Evolutionary conservation across 345 rosid genomes (phyloP).

Genomic region (Dimocarpus longan): DNA sequence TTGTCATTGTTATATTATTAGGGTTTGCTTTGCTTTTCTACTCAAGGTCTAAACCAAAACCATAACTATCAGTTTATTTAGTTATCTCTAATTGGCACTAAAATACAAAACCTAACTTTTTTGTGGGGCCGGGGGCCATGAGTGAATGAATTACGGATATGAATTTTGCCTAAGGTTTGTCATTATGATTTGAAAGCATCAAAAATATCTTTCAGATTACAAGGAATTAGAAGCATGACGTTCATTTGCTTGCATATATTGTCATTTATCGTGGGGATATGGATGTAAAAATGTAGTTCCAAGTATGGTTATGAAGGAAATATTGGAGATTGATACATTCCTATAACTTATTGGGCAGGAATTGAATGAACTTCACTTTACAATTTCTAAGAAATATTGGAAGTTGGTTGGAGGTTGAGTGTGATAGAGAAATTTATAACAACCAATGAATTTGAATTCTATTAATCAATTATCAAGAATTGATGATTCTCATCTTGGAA

Average conservation of each 20-base stretch:
- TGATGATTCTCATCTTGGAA: background rate
- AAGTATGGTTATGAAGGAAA: background rate
- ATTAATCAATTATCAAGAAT: background rate
- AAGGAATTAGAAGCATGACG: conserved; percentile 13
- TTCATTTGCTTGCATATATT: background rate
- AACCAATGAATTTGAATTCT: background rate
- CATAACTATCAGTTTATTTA: background rate
- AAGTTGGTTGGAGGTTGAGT: background rate
- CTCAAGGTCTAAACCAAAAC: background rate
- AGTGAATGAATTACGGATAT: background rate
- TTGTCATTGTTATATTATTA: conserved; percentile 4
- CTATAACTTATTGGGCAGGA: background rate
- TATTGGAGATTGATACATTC: background rate
- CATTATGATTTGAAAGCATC: background rate
- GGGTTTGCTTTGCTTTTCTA: background rate
- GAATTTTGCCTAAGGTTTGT: background rate
- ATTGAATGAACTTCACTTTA: background rate
- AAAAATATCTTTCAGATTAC: background rate
- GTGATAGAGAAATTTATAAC: too few species aligned
- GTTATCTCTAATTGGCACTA: background rate
- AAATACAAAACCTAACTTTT: conserved; percentile 17
- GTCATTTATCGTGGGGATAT: too few species aligned
- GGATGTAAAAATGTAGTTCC: background rate
- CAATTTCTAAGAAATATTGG: background rate
- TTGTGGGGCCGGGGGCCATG: background rate